These are phyloP conservation scores for Trichoderma brevicompactum DNA, from an alignment of 2,329 filamentous ascomycete genomes.

Conservation along the genomic window DNA sequence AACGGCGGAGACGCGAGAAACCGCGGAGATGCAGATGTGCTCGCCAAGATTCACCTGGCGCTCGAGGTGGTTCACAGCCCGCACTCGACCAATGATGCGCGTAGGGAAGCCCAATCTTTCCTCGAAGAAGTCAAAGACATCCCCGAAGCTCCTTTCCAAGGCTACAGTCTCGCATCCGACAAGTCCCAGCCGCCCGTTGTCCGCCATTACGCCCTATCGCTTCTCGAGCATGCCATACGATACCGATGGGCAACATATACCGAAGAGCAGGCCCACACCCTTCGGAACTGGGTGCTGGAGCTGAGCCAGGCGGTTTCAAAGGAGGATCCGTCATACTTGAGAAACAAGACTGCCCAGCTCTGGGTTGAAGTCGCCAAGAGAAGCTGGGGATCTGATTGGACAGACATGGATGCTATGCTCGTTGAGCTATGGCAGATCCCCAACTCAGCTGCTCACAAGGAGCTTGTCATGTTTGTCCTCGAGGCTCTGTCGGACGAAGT, in stretches of 20 bases:
- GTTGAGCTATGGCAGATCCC: constrained; percentile 79
- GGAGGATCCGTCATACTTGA: constrained; percentile 78
- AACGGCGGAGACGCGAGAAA: constrained; percentile 45
- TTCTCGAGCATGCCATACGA: constrained; percentile 87
- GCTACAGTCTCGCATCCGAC: constrained; percentile 80
- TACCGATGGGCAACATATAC: constrained; percentile 81
- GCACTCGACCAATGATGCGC: constrained; percentile 76
- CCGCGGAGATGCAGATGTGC: constrained; percentile 49
- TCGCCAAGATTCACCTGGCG: constrained; percentile 77
- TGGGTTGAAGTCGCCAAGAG: constrained; percentile 96
- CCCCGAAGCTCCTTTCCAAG: constrained; percentile 79
- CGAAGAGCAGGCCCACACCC: constrained; percentile 65
- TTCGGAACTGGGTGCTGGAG: constrained; percentile 78
- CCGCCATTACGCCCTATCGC: constrained; percentile 89
- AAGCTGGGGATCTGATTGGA: constrained; percentile 91
- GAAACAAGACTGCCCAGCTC: constrained; percentile 91
- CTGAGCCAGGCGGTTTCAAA: constrained; percentile 73
- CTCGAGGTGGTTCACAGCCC: constrained; percentile 87
- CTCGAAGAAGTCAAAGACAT: constrained; percentile 84
- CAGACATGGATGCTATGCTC: constrained; percentile 87
- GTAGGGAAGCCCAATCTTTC: constrained; percentile 80
- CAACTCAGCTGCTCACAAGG: constrained; percentile 69
- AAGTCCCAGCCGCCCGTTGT: constrained; percentile 76
- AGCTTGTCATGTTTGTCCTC: constrained; percentile 84
- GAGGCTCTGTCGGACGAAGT: constrained; percentile 94